A percentile compares a stretch with the other conserved stretches of the same genome.
phyloP scores from a whole-genome alignment of 2,329 filamentous ascomycete species.

The Rasamsonia emersonii region DNA sequence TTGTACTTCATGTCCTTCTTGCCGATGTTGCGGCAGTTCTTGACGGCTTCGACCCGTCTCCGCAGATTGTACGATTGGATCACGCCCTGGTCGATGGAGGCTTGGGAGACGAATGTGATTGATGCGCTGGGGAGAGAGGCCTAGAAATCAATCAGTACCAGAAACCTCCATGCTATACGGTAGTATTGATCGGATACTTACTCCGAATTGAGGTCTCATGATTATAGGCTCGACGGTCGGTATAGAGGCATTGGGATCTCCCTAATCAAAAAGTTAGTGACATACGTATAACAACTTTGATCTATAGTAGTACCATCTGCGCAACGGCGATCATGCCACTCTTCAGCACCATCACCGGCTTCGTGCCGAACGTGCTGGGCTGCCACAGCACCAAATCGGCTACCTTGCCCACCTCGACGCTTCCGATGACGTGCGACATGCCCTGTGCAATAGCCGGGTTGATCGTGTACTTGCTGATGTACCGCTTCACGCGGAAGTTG shows the following conservation, averaged over 20 bases:
- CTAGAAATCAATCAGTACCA: conserved; percentile 8
- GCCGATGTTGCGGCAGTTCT: conserved; percentile 61
- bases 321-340: conserved; percentile 75
- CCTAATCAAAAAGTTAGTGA: conserved; percentile 37
- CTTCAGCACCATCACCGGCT: conserved; percentile 75
- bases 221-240: conserved; percentile 80
- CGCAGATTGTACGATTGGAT: conserved; percentile 65
- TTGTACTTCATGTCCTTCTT: conserved; percentile 93
- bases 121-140: conserved; percentile 61
- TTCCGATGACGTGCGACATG: conserved; percentile 78
- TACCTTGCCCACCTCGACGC: conserved; percentile 78
- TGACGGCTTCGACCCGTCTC: conserved; percentile 74
- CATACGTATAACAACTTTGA: not conserved
- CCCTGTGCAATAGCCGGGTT: conserved; percentile 89
- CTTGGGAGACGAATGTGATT: conserved; percentile 74
- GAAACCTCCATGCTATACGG: not conserved
- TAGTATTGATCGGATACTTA: conserved; percentile 19
- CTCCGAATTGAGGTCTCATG: conserved; percentile 76
- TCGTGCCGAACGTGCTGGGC: conserved; percentile 75
- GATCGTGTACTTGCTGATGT: conserved; percentile 92
- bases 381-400: conserved; percentile 87
- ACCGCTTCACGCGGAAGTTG: conserved; percentile 86
- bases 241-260: conserved; percentile 74
- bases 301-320: conserved; percentile 58
- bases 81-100: conserved; percentile 58